phyloP scores from a whole-genome alignment of 176 grass and related monocot genomes.

The Canna indica region DNA sequence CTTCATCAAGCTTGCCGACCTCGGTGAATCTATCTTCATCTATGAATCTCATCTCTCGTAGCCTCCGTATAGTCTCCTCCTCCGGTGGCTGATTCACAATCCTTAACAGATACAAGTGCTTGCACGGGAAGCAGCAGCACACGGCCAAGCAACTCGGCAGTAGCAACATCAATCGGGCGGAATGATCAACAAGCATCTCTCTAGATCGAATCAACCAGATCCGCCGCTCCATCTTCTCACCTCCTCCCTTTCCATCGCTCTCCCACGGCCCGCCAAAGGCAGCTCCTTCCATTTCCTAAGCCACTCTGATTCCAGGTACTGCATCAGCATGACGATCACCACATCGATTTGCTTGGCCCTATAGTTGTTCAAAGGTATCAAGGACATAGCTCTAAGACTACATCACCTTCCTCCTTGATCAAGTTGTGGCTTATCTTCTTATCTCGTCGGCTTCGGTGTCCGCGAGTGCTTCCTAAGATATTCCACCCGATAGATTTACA shows the following conservation, averaged over 20 bases:
- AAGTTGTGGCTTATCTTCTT: slow-evolving; percentile 9
- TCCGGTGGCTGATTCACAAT: no score
- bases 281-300: background rate
- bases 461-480: background rate
- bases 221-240: background rate
- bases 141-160: no score
- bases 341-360: background rate
- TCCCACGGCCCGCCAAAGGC: background rate
- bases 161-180: no score
- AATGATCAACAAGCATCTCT: no score
- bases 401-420: slow-evolving; percentile 14
- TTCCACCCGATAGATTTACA: background rate
- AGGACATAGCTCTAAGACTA: slow-evolving; percentile 1
- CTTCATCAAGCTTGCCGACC: slow-evolving; percentile 72
- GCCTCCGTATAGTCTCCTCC: no score
- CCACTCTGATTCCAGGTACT: background rate
- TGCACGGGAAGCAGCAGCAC: no score
- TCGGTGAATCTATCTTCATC: no score
- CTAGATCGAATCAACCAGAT: no score
- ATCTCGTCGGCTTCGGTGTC: slow-evolving; percentile 10
- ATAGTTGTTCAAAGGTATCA: slow-evolving; percentile 11
- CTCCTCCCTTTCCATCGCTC: slow-evolving; percentile 6
- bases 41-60: no score
- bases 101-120: no score
- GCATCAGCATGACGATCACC: background rate